A percentile compares a stretch with the other conserved stretches of the same genome.
Conservation (phyloP, 2,329 filamentous ascomycete species). For the Colletotrichum phormii region DNA sequence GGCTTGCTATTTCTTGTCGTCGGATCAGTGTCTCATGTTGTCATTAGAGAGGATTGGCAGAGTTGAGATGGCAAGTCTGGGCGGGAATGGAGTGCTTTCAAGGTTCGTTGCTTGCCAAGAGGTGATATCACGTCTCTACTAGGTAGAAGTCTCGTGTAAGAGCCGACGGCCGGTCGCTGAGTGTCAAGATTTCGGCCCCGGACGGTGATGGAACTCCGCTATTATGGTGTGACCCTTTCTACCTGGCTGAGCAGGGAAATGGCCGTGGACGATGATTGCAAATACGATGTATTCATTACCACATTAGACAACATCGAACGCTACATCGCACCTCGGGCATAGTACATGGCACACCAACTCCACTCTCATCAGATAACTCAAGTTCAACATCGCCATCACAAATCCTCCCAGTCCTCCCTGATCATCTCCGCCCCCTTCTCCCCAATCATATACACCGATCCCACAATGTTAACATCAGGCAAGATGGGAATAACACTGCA, state of each 20-base stretch:
- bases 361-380: neutral
- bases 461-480: slow-evolving; percentile 48
- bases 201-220: neutral
- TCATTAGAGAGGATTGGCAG: neutral
- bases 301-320: neutral
- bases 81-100: neutral
- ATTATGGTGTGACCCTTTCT: neutral
- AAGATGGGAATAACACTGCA: slow-evolving; percentile 58
- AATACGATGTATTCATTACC: neutral
- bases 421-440: slow-evolving; percentile 48
- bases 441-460: slow-evolving; percentile 41
- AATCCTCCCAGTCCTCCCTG: slow-evolving; percentile 41
- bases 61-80: neutral
- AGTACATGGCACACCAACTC: neutral
- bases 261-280: neutral
- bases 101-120: neutral
- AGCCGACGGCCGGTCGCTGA: neutral
- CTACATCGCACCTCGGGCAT: neutral
- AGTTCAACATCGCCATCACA: neutral
- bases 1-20: neutral
- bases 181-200: no score
- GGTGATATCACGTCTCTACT: neutral
- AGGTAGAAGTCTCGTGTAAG: neutral
- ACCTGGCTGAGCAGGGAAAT: neutral
- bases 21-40: neutral